Percentiles rank a stretch among this genome's conserved stretches.
phyloP scores from a whole-genome alignment of 495 filamentous ascomycete genomes.

The Penicillium lividum region DNA sequence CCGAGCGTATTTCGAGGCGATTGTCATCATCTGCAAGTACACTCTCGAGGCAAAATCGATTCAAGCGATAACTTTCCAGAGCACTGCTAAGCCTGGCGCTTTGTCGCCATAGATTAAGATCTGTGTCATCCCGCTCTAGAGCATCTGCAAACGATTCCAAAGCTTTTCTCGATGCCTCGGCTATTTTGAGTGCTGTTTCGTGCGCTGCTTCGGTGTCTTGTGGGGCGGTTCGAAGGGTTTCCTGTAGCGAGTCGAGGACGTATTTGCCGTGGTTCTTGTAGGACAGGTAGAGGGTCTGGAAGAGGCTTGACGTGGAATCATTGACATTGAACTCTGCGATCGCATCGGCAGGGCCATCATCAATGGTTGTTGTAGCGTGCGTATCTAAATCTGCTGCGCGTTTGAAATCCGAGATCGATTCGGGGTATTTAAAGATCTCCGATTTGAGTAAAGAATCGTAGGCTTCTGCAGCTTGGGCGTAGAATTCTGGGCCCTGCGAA shows the following conservation, averaged over 20 bases:
- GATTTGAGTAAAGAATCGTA: constrained; percentile 85
- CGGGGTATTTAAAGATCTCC: constrained; percentile 90
- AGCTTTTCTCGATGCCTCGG: constrained; percentile 32
- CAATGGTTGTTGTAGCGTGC: constrained; percentile 44
- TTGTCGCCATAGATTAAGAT: constrained; percentile 91
- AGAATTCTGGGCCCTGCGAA: constrained; percentile 76
- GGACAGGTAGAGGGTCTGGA: constrained; percentile 86
- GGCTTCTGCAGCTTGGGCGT: constrained; percentile 73
- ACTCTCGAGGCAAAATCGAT: constrained; percentile 86
- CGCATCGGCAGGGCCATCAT: constrained; percentile 44
- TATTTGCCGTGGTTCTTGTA: constrained; percentile 96
- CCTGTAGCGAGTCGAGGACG: constrained; percentile 70
- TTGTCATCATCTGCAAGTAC: constrained; percentile 83
- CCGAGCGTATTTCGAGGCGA: constrained; percentile 65
- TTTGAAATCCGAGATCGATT: constrained; percentile 76
- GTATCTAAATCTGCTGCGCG: constrained; percentile 64
- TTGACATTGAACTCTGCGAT: constrained; percentile 44
- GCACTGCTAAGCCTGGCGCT: constrained; percentile 75
- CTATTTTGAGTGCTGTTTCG: constrained; percentile 11
- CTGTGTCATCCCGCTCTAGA: constrained; percentile 85
- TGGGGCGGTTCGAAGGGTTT: constrained; percentile 26
- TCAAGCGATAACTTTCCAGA: constrained; percentile 72
- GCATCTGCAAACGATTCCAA: constrained; percentile 71
- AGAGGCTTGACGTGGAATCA: constrained; percentile 74
- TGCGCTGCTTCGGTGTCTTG: constrained; percentile 34